phyloP scores from a whole-genome alignment of 1,139 yeast species.

The Magnusiomyces clavatus region DNA sequence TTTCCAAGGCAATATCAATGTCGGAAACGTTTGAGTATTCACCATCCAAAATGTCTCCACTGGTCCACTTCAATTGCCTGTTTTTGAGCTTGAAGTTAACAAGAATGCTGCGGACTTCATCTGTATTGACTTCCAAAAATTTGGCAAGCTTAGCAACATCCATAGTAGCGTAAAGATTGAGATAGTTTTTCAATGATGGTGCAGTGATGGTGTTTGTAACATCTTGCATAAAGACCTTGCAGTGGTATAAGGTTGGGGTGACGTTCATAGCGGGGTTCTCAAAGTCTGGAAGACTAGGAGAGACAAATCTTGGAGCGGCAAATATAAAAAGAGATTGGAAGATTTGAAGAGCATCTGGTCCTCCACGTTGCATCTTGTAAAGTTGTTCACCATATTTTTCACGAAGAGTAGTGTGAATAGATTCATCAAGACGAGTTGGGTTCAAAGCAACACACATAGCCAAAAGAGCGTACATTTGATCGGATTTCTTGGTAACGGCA shows the following conservation, averaged over 20 bases:
- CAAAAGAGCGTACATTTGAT: constrained; percentile 44
- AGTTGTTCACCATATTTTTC: constrained; percentile 43
- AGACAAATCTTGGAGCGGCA: constrained; percentile 43
- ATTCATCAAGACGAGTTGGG: constrained; percentile 42
- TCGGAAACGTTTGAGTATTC: constrained; percentile 37
- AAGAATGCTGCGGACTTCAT: constrained; percentile 31
- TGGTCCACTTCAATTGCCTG: constrained; percentile 39
- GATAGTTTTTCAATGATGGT: constrained; percentile 38
- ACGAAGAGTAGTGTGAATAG: constrained; percentile 36
- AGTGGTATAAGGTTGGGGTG: constrained; percentile 39
- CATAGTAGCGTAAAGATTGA: constrained; percentile 41
- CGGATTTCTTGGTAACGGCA: constrained; percentile 41
- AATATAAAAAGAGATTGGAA: constrained; percentile 41
- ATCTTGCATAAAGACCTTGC: constrained; percentile 38
- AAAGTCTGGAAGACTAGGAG: constrained; percentile 35
- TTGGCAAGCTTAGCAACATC: constrained; percentile 38
- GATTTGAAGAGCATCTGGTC: constrained; percentile 35
- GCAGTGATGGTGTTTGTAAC: constrained; percentile 35
- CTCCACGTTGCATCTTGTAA: constrained; percentile 37
- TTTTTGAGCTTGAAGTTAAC: constrained; percentile 40
- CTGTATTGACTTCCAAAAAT: constrained; percentile 36
- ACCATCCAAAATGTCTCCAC: constrained; percentile 38
- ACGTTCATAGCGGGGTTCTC: constrained; percentile 28
- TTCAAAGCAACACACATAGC: constrained; percentile 40
- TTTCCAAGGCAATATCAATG: constrained; percentile 37